Evolutionary conservation across 345 rosid genomes (phyloP).

Genomic region (Excoecaria agallocha): DNA sequence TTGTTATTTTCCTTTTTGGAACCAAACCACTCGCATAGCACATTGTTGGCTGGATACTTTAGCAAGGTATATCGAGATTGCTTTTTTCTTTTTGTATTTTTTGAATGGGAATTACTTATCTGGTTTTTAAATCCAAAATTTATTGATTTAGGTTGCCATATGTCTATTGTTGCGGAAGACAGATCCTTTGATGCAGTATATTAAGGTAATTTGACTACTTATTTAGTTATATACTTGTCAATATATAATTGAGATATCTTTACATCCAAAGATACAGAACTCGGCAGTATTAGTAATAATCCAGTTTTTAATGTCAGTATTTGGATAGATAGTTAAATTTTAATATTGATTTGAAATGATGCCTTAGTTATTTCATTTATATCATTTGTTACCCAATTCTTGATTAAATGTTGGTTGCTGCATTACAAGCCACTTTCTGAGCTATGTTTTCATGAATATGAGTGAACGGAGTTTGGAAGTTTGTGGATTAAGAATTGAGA

Average conservation of each 20-base stretch:
- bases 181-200: conserved; percentile 64
- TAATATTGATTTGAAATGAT: not conserved
- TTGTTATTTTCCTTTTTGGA: conserved; percentile 82
- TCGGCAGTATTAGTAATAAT: not conserved
- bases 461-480: not conserved
- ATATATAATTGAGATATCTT: not conserved
- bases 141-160: conserved; percentile 64
- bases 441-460: not conserved
- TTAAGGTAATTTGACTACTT: conserved; percentile 51
- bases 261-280: not conserved
- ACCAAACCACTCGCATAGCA: conserved; percentile 55
- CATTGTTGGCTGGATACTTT: conserved; percentile 82
- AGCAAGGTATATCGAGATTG: conserved; percentile 63
- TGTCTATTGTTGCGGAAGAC: conserved; percentile 85
- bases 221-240: not conserved
- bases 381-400: not conserved
- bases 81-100: not conserved
- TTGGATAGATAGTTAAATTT: not conserved
- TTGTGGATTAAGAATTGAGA: not conserved
- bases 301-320: no score
- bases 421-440: not conserved
- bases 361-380: not conserved
- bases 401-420: not conserved
- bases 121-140: conserved; percentile 7
- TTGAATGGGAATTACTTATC: not conserved